These are phyloP conservation scores for Suhomyces anneliseae DNA, from an alignment of 1,139 yeast genomes.

Conservation along the genomic window DNA sequence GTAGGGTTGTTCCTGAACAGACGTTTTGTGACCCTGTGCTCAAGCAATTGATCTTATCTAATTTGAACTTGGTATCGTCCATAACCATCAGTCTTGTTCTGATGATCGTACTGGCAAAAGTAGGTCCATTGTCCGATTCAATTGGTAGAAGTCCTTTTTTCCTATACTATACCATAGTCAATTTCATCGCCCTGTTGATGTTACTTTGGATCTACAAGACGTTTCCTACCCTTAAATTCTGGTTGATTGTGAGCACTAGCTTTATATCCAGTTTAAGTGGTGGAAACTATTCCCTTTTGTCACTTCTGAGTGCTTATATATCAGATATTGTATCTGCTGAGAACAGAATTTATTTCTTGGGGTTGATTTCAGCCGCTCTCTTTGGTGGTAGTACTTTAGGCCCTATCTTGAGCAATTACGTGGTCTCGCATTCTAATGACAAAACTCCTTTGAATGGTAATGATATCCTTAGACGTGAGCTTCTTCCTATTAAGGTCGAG, in stretches of 20 bases:
- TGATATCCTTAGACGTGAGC: slow-evolving; percentile 19
- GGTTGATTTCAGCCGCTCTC: slow-evolving; percentile 10
- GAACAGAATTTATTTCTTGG: slow-evolving; percentile 9
- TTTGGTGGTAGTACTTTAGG: slow-evolving; percentile 12
- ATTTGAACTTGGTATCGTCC: slow-evolving; percentile 6
- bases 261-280: slow-evolving; percentile 10
- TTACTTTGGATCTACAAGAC: slow-evolving; percentile 4
- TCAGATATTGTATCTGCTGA: slow-evolving; percentile 11
- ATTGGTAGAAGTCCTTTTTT: slow-evolving; percentile 13
- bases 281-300: slow-evolving; percentile 7
- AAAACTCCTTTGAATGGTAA: slow-evolving; percentile 1
- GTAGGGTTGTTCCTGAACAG: background rate
- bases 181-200: slow-evolving; percentile 1
- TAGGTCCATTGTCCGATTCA: slow-evolving; percentile 11
- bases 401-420: slow-evolving; percentile 9
- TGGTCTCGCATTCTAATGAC: slow-evolving; percentile 1
- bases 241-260: slow-evolving; percentile 3
- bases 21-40: slow-evolving; percentile 6
- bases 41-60: slow-evolving; percentile 8
- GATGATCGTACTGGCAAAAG: slow-evolving; percentile 11
- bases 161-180: slow-evolving; percentile 2
- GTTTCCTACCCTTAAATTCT: slow-evolving; percentile 6
- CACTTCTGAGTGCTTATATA: slow-evolving; percentile 11
- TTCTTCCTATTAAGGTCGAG: slow-evolving; percentile 33
- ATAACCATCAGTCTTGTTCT: slow-evolving; percentile 7